Conservation (phyloP, 257 asterid species). For the Solanum dulcamara region DNA sequence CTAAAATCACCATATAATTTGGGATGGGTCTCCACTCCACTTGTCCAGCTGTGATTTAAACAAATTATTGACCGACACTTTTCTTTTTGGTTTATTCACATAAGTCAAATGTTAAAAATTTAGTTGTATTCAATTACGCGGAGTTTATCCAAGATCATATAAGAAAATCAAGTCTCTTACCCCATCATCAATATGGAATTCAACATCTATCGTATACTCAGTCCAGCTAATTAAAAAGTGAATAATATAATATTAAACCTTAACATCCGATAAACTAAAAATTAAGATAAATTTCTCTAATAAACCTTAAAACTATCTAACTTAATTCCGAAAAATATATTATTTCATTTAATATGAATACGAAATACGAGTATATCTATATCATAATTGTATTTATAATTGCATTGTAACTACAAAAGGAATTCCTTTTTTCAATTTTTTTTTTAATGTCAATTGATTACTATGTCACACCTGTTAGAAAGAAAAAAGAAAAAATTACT, state of each 20-base stretch:
- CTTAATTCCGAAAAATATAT: no score
- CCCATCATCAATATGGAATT: not conserved
- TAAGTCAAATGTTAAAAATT: no score
- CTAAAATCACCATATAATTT: not conserved
- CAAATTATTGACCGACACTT: not conserved
- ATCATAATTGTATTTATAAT: not conserved
- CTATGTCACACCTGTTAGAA: not conserved
- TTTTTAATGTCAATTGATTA: not conserved
- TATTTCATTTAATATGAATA: no score
- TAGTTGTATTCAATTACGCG: no score
- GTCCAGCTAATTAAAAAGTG: not conserved
- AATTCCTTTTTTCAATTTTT: no score
- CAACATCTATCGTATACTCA: not conserved
- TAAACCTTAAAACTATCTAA: no score
- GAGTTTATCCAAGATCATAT: no score
- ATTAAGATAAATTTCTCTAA: no score
- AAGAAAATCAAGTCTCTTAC: no score
- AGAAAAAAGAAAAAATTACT: no score
- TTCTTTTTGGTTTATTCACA: not conserved
- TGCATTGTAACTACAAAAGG: no score
- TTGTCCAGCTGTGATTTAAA: not conserved
- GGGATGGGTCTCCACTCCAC: not conserved
- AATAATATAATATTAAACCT: not conserved
- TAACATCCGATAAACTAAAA: not conserved
- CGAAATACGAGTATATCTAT: not conserved